phyloP scores from a whole-genome alignment of 768 basidiomycete genomes.

The Leccinum longicurvipes region DNA sequence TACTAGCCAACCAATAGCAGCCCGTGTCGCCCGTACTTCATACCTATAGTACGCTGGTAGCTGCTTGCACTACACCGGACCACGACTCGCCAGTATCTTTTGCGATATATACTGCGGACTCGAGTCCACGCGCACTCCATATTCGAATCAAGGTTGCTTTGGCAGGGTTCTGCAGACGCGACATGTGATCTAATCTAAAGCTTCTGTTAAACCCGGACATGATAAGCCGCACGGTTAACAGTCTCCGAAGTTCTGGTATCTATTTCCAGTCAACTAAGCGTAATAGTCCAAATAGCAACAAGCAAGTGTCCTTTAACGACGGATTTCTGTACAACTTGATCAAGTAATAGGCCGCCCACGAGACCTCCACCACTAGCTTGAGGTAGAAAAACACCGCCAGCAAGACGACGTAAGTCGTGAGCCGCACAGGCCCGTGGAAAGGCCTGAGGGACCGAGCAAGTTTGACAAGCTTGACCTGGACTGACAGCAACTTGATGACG shows the following conservation, averaged over 20 bases:
- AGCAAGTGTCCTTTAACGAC: conserved; percentile 22
- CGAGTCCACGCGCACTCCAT: background rate
- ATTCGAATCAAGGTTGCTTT: background rate
- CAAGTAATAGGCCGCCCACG: conserved; percentile 19
- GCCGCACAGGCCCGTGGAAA: conserved; percentile 24
- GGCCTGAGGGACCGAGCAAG: conserved; percentile 25
- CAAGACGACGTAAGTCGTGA: conserved; percentile 18
- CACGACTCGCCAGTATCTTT: background rate
- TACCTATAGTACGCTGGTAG: background rate
- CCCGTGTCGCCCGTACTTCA: background rate
- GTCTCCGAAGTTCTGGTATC: background rate
- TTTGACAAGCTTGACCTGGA: conserved; percentile 30
- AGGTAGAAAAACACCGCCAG: conserved; percentile 26
- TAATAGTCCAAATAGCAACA: conserved; percentile 21
- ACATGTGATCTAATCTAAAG: background rate
- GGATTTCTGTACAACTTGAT: conserved; percentile 27
- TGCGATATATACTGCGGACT: background rate
- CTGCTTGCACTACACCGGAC: background rate
- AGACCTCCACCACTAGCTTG: conserved; percentile 25
- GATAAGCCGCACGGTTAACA: background rate
- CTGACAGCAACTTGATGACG: conserved; percentile 27
- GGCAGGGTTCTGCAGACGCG: background rate
- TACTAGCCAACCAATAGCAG: background rate
- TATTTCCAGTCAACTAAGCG: conserved; percentile 32
- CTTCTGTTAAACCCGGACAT: background rate